phyloP scores from a whole-genome alignment of 192 early-diverging fungal species.

The Chytriomyces sp. region DNA sequence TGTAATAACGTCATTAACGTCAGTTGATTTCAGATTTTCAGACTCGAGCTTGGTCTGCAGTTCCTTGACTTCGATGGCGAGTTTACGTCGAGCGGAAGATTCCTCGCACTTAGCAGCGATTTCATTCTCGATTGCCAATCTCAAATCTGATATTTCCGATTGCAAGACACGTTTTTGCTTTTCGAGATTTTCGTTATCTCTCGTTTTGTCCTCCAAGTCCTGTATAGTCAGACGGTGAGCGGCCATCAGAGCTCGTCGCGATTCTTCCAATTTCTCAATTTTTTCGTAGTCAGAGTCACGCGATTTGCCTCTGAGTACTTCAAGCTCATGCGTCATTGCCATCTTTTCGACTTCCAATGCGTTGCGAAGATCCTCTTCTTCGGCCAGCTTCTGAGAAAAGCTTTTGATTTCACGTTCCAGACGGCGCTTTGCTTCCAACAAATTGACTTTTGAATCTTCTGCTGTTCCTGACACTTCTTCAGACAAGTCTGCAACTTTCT shows the following conservation, averaged over 20 bases:
- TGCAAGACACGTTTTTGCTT: slow-evolving; percentile 63
- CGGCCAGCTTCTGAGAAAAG: slow-evolving; percentile 56
- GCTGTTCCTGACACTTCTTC: slow-evolving; percentile 67
- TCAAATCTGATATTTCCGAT: slow-evolving; percentile 64
- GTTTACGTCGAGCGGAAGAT: slow-evolving; percentile 53
- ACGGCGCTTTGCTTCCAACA: slow-evolving; percentile 63
- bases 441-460: slow-evolving; percentile 64
- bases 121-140: slow-evolving; percentile 65
- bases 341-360: slow-evolving; percentile 55
- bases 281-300: slow-evolving; percentile 69
- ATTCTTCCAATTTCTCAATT: slow-evolving; percentile 79
- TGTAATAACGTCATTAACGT: slow-evolving; percentile 56
- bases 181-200: slow-evolving; percentile 71
- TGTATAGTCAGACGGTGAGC: slow-evolving; percentile 74
- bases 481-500: slow-evolving; percentile 69
- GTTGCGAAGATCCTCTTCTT: slow-evolving; percentile 57
- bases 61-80: slow-evolving; percentile 64
- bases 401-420: slow-evolving; percentile 63
- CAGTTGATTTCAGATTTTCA: slow-evolving; percentile 62
- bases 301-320: slow-evolving; percentile 56
- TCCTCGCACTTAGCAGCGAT: slow-evolving; percentile 67
- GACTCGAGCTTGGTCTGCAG: slow-evolving; percentile 61
- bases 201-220: slow-evolving; percentile 78
- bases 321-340: slow-evolving; percentile 50
- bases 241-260: slow-evolving; percentile 75